Evolutionary conservation across 1,284 basidiomycete genomes (phyloP).

Genomic region (Pyrrhoderma lamaoense): DNA sequence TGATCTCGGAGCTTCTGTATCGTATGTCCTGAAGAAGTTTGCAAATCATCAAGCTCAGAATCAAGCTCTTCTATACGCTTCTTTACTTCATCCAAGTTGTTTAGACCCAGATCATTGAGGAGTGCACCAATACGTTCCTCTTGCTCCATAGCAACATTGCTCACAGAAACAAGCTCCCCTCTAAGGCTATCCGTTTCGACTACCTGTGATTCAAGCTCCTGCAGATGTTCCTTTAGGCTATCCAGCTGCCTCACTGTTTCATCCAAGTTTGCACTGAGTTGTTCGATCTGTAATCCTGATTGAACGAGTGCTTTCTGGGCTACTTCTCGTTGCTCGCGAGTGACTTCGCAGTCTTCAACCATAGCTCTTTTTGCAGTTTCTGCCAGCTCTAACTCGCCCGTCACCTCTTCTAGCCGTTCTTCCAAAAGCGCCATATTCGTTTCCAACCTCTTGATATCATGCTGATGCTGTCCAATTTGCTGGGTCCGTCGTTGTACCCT

Average conservation of each 20-base stretch:
- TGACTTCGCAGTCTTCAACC: slow-evolving; percentile 72
- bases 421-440: slow-evolving; percentile 65
- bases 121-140: slow-evolving; percentile 4
- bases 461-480: slow-evolving; percentile 65
- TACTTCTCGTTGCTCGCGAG: slow-evolving; percentile 58
- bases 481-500: slow-evolving; percentile 56
- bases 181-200: too few relatives aligned
- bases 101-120: background rate
- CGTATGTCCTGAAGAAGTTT: background rate
- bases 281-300: slow-evolving; percentile 45
- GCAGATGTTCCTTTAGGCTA: slow-evolving; percentile 21
- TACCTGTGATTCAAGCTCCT: slow-evolving; percentile 25
- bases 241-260: slow-evolving; percentile 20
- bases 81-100: background rate
- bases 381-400: slow-evolving; percentile 54
- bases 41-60: slow-evolving; percentile 1
- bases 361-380: slow-evolving; percentile 62
- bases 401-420: slow-evolving; percentile 62
- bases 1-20: slow-evolving; percentile 1
- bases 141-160: slow-evolving; percentile 4
- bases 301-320: slow-evolving; percentile 39
- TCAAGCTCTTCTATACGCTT: background rate
- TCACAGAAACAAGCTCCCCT: background rate
- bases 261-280: slow-evolving; percentile 38
- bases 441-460: slow-evolving; percentile 66